Evolutionary conservation across 352 stramenopile species (phyloP).

Genomic region (Phytophthora foliorum): DNA sequence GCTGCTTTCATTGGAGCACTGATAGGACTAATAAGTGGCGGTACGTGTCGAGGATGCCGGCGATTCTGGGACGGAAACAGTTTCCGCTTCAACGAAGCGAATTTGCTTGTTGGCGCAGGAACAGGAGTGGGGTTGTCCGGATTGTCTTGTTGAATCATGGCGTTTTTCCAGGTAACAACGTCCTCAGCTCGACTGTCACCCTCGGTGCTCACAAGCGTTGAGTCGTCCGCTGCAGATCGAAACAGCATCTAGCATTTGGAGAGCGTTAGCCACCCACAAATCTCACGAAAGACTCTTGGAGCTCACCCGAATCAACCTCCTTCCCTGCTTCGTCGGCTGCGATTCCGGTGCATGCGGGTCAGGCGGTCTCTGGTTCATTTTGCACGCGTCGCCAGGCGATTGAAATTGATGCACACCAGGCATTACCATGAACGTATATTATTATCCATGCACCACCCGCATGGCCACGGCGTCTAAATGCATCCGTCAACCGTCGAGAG

Average conservation of each 20-base stretch:
- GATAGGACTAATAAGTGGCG: constrained; percentile 60
- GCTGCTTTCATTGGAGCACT: constrained; percentile 5
- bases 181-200: constrained; percentile 30
- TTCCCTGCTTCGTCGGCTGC: constrained; percentile 40
- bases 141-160: background rate
- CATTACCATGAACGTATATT: constrained; percentile 9
- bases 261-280: background rate
- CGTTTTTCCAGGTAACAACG: background rate
- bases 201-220: background rate
- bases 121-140: constrained; percentile 14
- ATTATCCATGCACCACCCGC: constrained; percentile 8
- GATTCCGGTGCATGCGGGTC: constrained; percentile 32
- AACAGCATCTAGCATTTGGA: constrained; percentile 58
- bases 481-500: constrained; percentile 24
- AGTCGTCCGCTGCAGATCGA: constrained; percentile 28
- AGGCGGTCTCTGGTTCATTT: constrained; percentile 35
- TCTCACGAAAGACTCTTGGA: background rate
- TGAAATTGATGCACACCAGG: background rate
- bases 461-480: constrained; percentile 13
- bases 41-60: constrained; percentile 49
- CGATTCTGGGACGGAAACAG: constrained; percentile 65
- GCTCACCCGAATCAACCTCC: constrained; percentile 50
- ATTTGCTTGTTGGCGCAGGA: constrained; percentile 37
- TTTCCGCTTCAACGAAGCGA: constrained; percentile 64
- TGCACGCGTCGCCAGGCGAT: too few relatives aligned